Evolutionary conservation across 768 basidiomycete species (phyloP).

Genomic region (Termitomyces sp.): DNA sequence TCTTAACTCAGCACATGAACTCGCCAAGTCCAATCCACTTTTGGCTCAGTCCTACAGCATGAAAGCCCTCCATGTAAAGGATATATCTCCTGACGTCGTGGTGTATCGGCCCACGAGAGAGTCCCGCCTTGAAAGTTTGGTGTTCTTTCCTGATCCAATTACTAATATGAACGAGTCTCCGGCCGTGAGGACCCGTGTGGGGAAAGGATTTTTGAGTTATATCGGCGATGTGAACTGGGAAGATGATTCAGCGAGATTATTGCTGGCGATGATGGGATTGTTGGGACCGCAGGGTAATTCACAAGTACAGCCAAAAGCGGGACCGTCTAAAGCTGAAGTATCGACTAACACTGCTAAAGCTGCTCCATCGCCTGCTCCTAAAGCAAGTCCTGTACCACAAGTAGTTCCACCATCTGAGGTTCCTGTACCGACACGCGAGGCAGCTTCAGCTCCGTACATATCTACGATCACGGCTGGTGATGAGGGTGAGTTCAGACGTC

Average conservation of each 20-base stretch:
- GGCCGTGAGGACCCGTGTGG: conserved; percentile 22
- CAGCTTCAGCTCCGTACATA: background rate
- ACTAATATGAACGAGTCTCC: conserved; percentile 14
- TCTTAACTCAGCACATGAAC: conserved; percentile 22
- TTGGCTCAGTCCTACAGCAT: conserved; percentile 30
- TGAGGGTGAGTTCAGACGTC: background rate
- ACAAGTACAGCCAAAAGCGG: background rate
- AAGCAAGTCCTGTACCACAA: background rate
- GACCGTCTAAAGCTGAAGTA: background rate
- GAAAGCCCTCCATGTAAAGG: conserved; percentile 32
- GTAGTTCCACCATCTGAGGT: background rate
- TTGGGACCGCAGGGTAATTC: conserved; percentile 1
- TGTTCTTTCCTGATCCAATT: conserved; percentile 16
- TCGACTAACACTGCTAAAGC: background rate
- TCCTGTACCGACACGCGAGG: background rate
- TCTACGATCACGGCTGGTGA: background rate
- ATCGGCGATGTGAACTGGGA: conserved; percentile 29
- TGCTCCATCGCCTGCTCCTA: background rate
- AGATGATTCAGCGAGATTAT: conserved; percentile 18
- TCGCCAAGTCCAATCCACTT: conserved; percentile 23
- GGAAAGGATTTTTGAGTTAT: conserved; percentile 31
- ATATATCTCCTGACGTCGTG: conserved; percentile 21
- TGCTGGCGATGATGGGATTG: conserved; percentile 29
- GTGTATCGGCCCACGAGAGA: conserved; percentile 24
- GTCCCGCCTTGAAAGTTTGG: conserved; percentile 21